Evolutionary conservation across 306 rosid species (phyloP).

Genomic region (Cucurbita argyrosperma): DNA sequence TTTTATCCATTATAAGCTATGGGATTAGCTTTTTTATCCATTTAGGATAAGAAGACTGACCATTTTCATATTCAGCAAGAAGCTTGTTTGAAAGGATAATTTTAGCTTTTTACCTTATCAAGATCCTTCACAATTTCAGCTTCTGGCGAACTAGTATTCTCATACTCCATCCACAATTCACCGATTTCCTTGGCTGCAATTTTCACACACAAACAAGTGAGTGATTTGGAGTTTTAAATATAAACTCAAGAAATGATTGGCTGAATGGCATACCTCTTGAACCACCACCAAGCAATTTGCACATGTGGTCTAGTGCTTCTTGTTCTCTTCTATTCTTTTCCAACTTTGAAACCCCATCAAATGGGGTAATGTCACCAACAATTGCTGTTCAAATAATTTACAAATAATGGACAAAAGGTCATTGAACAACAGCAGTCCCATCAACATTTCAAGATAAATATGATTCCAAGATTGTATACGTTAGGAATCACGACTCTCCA

Average conservation of each 20-base stretch:
- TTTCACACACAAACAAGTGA: not conserved
- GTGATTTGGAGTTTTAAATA: too few species aligned
- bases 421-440: not conserved
- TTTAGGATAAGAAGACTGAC: too few species aligned
- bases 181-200: constrained; percentile 61
- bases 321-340: constrained; percentile 63
- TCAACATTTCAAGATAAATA: not conserved
- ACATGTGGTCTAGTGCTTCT: constrained; percentile 76
- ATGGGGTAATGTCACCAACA: constrained; percentile 85
- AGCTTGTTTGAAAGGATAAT: not conserved
- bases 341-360: constrained; percentile 62
- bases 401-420: not conserved
- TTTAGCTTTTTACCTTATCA: constrained; percentile 41
- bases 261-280: constrained; percentile 36
- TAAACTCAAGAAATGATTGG: not conserved
- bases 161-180: constrained; percentile 81
- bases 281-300: constrained; percentile 88
- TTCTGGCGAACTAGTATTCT: constrained; percentile 60
- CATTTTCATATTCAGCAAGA: not conserved
- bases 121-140: constrained; percentile 89
- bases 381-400: constrained; percentile 37
- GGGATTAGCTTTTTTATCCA: not conserved
- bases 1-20: not conserved
- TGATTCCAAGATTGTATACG: not conserved
- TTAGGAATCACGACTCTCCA: too few species aligned